A percentile compares a stretch with the other conserved stretches of the same genome.
These are phyloP conservation scores for Akanthomyces uredinophilus DNA, from an alignment of 2,329 filamentous ascomycete genomes.

Conservation along the genomic window DNA sequence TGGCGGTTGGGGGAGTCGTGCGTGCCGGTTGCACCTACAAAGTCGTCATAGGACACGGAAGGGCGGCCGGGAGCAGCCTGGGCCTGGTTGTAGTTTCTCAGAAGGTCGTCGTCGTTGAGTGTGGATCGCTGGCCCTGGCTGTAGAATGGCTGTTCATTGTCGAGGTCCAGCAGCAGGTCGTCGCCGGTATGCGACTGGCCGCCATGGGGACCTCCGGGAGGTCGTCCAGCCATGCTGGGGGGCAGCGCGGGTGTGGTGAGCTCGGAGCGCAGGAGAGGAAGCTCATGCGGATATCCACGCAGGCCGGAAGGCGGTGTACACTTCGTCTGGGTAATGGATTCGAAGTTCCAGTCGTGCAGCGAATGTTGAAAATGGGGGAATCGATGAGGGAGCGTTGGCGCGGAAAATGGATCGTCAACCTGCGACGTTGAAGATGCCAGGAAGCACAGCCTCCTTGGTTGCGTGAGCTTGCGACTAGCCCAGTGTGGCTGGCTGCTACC, in stretches of 20 bases:
- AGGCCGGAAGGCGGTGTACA: not conserved
- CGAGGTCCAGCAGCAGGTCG: conserved; percentile 68
- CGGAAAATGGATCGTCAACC: conserved; percentile 6
- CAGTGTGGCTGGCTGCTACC: conserved; percentile 6
- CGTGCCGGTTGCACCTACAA: conserved; percentile 63
- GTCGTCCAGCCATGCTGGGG: conserved; percentile 58
- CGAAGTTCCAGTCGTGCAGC: not conserved
- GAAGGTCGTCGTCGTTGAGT: conserved; percentile 74
- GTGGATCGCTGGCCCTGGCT: conserved; percentile 70
- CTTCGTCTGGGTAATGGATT: not conserved
- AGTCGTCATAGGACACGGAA: conserved; percentile 91
- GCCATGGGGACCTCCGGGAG: conserved; percentile 43
- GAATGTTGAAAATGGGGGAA: not conserved
- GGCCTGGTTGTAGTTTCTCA: conserved; percentile 69
- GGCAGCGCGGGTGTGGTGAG: conserved; percentile 31
- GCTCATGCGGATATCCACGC: conserved; percentile 16
- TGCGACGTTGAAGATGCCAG: conserved; percentile 14
- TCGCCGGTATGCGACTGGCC: conserved; percentile 42
- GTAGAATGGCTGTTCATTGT: conserved; percentile 67
- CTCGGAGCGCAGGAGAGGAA: conserved; percentile 24
- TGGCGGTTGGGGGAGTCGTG: conserved; percentile 14
- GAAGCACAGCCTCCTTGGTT: conserved; percentile 15
- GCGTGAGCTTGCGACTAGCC: conserved; percentile 12
- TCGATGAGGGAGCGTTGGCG: conserved; percentile 3
- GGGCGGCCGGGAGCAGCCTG: conserved; percentile 64